phyloP scores from a whole-genome alignment of 2,329 filamentous ascomycete genomes.

The Ophiostoma triangulosporum region DNA sequence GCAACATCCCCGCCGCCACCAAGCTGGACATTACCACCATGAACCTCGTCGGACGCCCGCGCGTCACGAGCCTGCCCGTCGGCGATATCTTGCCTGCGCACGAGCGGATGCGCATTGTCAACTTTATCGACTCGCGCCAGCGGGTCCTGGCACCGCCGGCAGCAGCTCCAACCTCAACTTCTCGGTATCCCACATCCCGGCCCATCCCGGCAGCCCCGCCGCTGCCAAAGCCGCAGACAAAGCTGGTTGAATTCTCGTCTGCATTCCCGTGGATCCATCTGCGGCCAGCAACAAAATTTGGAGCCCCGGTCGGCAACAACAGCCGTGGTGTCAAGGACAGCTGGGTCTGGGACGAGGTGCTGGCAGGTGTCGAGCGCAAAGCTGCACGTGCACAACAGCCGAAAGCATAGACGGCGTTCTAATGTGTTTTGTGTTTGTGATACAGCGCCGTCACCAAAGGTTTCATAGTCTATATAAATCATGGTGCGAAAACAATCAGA shows the following conservation, averaged over 20 bases:
- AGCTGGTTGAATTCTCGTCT: neutral
- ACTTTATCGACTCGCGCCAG: slow-evolving; percentile 16
- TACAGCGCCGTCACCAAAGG: too few relatives aligned
- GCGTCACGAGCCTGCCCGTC: slow-evolving; percentile 23
- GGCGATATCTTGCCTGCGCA: slow-evolving; percentile 21
- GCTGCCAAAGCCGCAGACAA: neutral
- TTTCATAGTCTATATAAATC: too few relatives aligned
- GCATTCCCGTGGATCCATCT: slow-evolving; percentile 26
- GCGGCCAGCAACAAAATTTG: slow-evolving; percentile 19
- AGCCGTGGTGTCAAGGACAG: slow-evolving; percentile 16
- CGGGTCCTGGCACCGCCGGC: slow-evolving; percentile 17
- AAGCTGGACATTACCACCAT: slow-evolving; percentile 41
- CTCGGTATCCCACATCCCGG: neutral
- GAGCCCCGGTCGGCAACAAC: slow-evolving; percentile 13
- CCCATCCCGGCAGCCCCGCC: slow-evolving; percentile 15
- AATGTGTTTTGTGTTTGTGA: too few relatives aligned
- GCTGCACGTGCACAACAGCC: neutral
- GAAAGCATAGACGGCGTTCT: neutral
- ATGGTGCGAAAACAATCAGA: too few relatives aligned
- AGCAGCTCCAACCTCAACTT: neutral
- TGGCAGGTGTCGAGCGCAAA: slow-evolving; percentile 15
- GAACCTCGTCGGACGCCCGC: slow-evolving; percentile 40
- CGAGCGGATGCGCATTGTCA: slow-evolving; percentile 26
- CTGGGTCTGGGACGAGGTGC: slow-evolving; percentile 26
- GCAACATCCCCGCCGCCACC: slow-evolving; percentile 29